Conservation (phyloP, 2,329 filamentous ascomycete genomes). For the Emmonsiellopsis sp. region DNA sequence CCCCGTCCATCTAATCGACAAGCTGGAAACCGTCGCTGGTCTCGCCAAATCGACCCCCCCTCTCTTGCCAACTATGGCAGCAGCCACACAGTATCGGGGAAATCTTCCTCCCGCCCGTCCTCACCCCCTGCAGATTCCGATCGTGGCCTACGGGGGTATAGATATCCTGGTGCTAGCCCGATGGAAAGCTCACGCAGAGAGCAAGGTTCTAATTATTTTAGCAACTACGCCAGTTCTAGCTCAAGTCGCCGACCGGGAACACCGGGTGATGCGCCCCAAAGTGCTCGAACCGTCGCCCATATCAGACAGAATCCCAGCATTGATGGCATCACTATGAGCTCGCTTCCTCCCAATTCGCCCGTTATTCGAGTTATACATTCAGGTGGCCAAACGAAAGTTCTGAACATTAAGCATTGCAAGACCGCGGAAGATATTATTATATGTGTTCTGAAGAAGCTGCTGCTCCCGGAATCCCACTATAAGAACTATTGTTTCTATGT, state of each 20-base stretch:
- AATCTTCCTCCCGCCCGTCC: conserved; percentile 55
- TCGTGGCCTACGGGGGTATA: conserved; percentile 43
- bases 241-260: conserved; percentile 50
- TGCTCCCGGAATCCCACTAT: conserved; percentile 79
- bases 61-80: conserved; percentile 31
- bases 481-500: conserved; percentile 97
- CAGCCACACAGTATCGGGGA: conserved; percentile 32
- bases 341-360: conserved; percentile 74
- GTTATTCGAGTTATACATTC: conserved; percentile 91
- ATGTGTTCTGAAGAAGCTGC: conserved; percentile 78
- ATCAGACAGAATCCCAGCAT: conserved; percentile 73
- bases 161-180: conserved; percentile 52
- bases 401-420: conserved; percentile 85
- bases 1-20: conserved; percentile 50
- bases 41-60: conserved; percentile 30
- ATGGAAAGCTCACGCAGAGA: conserved; percentile 45
- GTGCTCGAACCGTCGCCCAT: conserved; percentile 57
- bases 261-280: conserved; percentile 53
- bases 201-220: conserved; percentile 43
- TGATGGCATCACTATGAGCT: conserved; percentile 77
- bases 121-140: conserved; percentile 56
- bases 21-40: conserved; percentile 54
- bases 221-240: conserved; percentile 34
- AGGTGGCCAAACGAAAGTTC: conserved; percentile 80
- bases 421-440: conserved; percentile 89